Evolutionary conservation across 2,329 filamentous ascomycete genomes (phyloP), one percentile per base, ranked within the genome.

Genomic region (Macroventuria anomochaeta): DNA sequence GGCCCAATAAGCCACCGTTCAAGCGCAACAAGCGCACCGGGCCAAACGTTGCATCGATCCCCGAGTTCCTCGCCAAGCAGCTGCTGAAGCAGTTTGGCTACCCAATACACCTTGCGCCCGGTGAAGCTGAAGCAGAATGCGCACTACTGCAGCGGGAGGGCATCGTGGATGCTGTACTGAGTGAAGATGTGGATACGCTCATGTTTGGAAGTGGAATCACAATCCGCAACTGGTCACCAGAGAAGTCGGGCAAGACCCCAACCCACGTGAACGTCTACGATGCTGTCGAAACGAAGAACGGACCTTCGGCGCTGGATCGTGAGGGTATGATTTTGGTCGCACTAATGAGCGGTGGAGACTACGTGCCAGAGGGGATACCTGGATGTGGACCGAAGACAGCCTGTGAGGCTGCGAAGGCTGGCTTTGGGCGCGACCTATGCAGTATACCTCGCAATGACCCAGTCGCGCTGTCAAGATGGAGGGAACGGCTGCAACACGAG

Each of bases 101-200:
- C 68, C 84, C 87, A 1, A 84, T 85, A 41, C 92, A 97, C 72
- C 86, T 91, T 67, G 95, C 95, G 5, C 95, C 93, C 0, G 95
- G 95, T 8, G 95, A 99, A 71, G 95, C 93, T 3, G 95, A 99
- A 72, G 95, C 95, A 1, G 95, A 99, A 76, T 99, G 95, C 62
- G 95, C 95, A 0, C 77, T 95, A 13, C 76, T 99, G 3, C 93
- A 99, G 69, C 82, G 83, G 54, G 83, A 88, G 38, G 92, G 91
- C 46, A 73, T 75, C 13, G 72, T 75, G 1, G 95, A 99, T 73
- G 93, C 91, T 0, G 95, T 97, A 1, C 80, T 99, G 64, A 97
- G 91, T 72, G 93, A 99, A 72, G 95, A 99, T 79, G 92, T 97
- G 36, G 95, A 99, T 71, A 95, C 93, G 2, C 84, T 97, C 66